phyloP scores from a whole-genome alignment of 2,329 filamentous ascomycete species.

The Meredithiella fracta region DNA sequence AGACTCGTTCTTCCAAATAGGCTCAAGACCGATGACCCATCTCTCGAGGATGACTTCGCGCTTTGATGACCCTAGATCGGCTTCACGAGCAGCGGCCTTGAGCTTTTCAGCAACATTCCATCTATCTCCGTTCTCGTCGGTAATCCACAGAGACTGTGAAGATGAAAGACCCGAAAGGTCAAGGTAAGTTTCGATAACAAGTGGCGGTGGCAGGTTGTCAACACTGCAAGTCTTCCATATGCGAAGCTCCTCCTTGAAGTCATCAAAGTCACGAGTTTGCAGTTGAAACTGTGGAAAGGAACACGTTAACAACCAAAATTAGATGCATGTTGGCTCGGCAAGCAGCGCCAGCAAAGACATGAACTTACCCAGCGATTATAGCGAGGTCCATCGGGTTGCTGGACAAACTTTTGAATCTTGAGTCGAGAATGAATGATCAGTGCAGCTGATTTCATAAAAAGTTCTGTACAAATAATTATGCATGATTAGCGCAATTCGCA shows the following conservation, averaged over 20 bases:
- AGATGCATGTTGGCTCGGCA: not conserved
- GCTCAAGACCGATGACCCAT: constrained; percentile 49
- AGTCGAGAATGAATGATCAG: constrained; percentile 70
- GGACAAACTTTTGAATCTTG: constrained; percentile 38
- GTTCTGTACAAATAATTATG: constrained; percentile 41
- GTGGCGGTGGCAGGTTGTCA: constrained; percentile 59
- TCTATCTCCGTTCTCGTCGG: constrained; percentile 77
- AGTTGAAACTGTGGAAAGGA: constrained; percentile 63
- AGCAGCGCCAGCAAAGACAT: not conserved
- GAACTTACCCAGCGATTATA: constrained; percentile 72
- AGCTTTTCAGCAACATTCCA: constrained; percentile 85
- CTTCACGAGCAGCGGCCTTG: constrained; percentile 35
- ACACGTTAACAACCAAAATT: constrained; percentile 6
- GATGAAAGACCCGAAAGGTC: constrained; percentile 63
- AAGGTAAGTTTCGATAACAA: constrained; percentile 82
- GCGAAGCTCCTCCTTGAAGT: constrained; percentile 64
- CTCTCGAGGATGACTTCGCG: constrained; percentile 76
- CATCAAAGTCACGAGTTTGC: constrained; percentile 81
- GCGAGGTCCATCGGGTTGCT: constrained; percentile 32
- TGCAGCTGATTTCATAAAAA: constrained; percentile 79
- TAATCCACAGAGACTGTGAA: constrained; percentile 71
- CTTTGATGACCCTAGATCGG: constrained; percentile 25
- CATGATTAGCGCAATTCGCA: constrained; percentile 4
- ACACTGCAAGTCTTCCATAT: constrained; percentile 70
- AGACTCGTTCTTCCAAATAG: constrained; percentile 15